Percentiles rank a stretch among this genome's conserved stretches.
These are phyloP conservation scores for Haematococcus sp. DNA, from an alignment of 139 green algal species.

Conservation along the genomic window DNA sequence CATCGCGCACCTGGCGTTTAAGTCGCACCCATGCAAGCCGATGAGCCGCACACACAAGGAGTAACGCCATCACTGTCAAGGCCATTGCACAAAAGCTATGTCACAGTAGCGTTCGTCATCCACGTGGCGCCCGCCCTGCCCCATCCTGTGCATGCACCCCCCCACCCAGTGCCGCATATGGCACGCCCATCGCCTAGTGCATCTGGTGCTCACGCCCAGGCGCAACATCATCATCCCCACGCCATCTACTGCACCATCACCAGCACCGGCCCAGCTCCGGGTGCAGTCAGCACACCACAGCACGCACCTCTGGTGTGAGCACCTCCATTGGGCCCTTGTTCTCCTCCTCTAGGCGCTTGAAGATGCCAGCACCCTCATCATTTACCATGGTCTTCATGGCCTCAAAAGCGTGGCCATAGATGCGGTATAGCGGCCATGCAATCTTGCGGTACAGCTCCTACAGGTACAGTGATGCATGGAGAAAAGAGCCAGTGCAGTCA, in stretches of 20 bases:
- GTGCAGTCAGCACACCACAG: neutral
- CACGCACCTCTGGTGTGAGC: constrained; percentile 52
- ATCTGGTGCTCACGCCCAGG: too few species aligned
- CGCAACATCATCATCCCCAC: too few species aligned
- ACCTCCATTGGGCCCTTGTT: constrained; percentile 46
- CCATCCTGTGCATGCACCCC: too few species aligned
- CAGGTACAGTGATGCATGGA: constrained; percentile 14
- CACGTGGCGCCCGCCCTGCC: too few species aligned
- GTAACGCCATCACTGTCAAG: too few species aligned
- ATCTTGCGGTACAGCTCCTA: constrained; percentile 88
- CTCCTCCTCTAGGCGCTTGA: constrained; percentile 59
- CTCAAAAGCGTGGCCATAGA: constrained; percentile 95
- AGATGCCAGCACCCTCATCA: constrained; percentile 42
- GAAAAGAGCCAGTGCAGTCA: neutral
- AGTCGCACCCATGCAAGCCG: neutral
- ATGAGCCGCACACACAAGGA: too few species aligned
- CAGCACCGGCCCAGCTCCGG: too few species aligned
- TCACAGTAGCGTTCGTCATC: too few species aligned
- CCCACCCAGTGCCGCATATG: too few species aligned
- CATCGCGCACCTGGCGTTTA: constrained; percentile 64
- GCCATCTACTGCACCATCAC: too few species aligned
- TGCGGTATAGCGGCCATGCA: constrained; percentile 91
- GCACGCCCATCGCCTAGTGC: too few species aligned
- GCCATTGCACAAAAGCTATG: too few species aligned
- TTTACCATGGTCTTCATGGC: constrained; percentile 73